Percentiles rank a stretch among this genome's conserved stretches.
Conservation (phyloP, 345 rosid genomes). For the Microthlaspi erraticum region DNA sequence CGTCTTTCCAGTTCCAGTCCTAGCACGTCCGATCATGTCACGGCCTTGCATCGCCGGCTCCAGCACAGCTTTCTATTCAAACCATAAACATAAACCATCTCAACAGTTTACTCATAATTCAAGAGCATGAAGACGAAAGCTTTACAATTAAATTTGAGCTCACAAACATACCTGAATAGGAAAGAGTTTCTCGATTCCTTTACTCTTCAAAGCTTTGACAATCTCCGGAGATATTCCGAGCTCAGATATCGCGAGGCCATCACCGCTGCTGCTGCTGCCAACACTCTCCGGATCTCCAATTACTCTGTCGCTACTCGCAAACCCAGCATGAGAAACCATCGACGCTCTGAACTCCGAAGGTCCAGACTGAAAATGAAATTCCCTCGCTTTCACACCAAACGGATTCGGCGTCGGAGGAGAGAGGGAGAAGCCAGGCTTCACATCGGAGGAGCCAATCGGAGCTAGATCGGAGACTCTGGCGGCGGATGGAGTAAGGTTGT, state of each 20-base stretch:
- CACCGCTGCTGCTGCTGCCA: conserved; percentile 41
- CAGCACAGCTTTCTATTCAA: conserved; percentile 77
- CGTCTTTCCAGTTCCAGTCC: conserved; percentile 96
- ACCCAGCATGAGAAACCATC: conserved; percentile 46
- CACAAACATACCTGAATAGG: conserved; percentile 76
- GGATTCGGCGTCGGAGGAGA: not conserved
- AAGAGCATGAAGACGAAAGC: conserved; percentile 5
- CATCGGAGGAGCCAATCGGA: not conserved
- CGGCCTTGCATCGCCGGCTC: conserved; percentile 96
- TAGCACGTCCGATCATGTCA: conserved; percentile 95
- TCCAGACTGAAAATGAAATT: conserved; percentile 59
- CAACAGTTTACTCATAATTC: not conserved
- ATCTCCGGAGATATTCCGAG: conserved; percentile 79
- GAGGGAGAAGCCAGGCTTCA: not conserved
- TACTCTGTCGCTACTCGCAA: conserved; percentile 45
- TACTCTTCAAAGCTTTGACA: conserved; percentile 65
- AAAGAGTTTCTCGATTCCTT: conserved; percentile 74
- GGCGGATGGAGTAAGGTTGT: conserved; percentile 30
- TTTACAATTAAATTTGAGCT: not conserved
- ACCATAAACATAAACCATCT: conserved; percentile 1
- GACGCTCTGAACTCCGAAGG: conserved; percentile 45
- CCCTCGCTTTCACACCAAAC: conserved; percentile 37
- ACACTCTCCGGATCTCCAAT: conserved; percentile 40
- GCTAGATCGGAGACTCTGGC: conserved; percentile 29
- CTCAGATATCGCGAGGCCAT: conserved; percentile 47